These are phyloP conservation scores for Tephrocybe sp. DNA, from an alignment of 768 basidiomycete species.

Conservation along the genomic window DNA sequence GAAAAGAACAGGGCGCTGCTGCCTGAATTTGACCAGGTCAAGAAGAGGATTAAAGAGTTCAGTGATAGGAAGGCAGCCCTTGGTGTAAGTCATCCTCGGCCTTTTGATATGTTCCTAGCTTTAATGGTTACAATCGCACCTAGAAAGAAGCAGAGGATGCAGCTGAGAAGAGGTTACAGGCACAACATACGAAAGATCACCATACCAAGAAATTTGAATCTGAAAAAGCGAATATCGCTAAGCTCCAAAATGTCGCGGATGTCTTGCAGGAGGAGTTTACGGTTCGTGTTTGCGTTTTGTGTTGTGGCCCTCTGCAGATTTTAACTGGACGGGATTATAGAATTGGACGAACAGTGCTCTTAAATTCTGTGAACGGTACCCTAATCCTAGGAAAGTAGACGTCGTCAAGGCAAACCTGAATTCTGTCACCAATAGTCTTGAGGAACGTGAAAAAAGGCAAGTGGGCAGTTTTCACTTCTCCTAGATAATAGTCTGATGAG, in stretches of 20 bases:
- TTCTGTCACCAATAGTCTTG: constrained; percentile 60
- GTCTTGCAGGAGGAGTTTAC: constrained; percentile 60
- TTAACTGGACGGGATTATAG: constrained; percentile 24
- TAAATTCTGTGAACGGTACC: constrained; percentile 55
- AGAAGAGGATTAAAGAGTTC: constrained; percentile 49
- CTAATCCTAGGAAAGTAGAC: constrained; percentile 54
- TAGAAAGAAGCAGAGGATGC: constrained; percentile 41
- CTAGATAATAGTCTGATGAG: too few species aligned
- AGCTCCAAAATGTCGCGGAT: constrained; percentile 43
- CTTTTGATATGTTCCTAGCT: neutral
- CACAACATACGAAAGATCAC: constrained; percentile 45
- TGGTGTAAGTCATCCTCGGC: constrained; percentile 35
- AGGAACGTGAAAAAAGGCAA: constrained; percentile 63
- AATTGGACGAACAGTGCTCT: constrained; percentile 65
- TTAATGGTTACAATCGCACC: neutral
- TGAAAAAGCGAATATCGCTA: constrained; percentile 44
- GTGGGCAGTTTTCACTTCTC: constrained; percentile 13
- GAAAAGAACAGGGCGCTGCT: constrained; percentile 41
- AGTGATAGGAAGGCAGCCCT: constrained; percentile 40
- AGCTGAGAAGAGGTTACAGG: constrained; percentile 44
- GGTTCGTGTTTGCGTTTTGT: constrained; percentile 34
- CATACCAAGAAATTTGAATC: constrained; percentile 51
- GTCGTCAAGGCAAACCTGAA: constrained; percentile 60
- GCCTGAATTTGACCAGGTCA: constrained; percentile 42
- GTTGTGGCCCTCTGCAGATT: neutral